phyloP scores from a whole-genome alignment of 2,329 filamentous ascomycete species.

The Colletotrichum aenigma region DNA sequence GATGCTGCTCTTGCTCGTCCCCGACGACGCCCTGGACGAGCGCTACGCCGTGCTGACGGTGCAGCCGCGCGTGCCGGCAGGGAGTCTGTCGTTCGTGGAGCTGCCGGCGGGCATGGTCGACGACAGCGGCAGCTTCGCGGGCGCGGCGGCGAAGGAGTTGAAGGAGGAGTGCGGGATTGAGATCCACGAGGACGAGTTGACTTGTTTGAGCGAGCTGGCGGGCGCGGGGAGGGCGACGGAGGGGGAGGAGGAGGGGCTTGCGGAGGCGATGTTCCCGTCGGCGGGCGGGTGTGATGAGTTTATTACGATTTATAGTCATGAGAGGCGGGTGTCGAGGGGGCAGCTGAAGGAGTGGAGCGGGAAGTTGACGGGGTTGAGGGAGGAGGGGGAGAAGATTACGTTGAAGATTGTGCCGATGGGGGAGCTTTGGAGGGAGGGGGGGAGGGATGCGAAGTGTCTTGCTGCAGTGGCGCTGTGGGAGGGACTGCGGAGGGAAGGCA shows the following conservation, averaged over 20 bases:
- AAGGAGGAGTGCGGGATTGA: constrained; percentile 62
- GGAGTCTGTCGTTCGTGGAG: constrained; percentile 59
- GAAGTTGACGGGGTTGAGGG: constrained; percentile 60
- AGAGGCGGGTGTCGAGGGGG: constrained; percentile 53
- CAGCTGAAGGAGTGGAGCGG: constrained; percentile 61
- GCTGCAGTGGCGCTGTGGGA: constrained; percentile 64
- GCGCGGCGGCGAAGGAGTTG: constrained; percentile 64
- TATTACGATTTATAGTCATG: constrained; percentile 62
- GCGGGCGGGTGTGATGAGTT: constrained; percentile 66
- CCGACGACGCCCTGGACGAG: constrained; percentile 54
- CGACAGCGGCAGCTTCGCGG: constrained; percentile 56
- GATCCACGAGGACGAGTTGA: constrained; percentile 52
- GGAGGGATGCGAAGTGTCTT: constrained; percentile 64
- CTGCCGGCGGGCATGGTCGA: constrained; percentile 66
- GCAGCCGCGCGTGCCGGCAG: constrained; percentile 61
- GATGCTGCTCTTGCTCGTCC: constrained; percentile 62
- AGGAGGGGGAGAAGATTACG: constrained; percentile 66
- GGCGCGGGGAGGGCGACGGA: constrained; percentile 23
- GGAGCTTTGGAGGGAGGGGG: constrained; percentile 62
- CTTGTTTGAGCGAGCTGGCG: constrained; percentile 57
- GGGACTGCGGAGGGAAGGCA: constrained; percentile 53
- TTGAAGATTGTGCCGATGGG: constrained; percentile 61
- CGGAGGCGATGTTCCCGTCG: constrained; percentile 59
- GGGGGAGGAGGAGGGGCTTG: constrained; percentile 38
- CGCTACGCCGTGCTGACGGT: constrained; percentile 63